Base-by-base conservation (phyloP, 1,284 basidiomycete genomes). In the Cryptococcus sp. region DNA sequence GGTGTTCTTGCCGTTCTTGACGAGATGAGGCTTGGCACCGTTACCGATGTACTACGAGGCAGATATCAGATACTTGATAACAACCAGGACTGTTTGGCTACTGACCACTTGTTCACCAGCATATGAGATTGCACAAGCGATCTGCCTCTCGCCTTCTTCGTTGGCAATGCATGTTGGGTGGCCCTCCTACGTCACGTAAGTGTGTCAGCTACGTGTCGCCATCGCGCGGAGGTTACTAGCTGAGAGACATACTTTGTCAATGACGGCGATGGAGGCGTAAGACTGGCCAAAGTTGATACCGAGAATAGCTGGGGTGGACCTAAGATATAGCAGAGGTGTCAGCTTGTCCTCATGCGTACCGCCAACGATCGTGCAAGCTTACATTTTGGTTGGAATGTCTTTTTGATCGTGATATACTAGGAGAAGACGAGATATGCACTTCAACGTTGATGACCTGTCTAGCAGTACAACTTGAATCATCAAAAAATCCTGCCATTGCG, bases 221-320 rank as follows among this genome's bases (percentile, higher is more conserved):
- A 35, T 35, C 25, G 25, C 25, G 30, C 30, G 2, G 10, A 3
- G 10, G 2, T 35, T 8, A 2, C 2, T 11, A 25, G 22, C 2
- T 38, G 64, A 45, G 53, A 22, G 45, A 76, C 81, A 53, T 57
- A 91, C 92, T 83, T 97, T 97, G 75, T 92, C 93, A 73, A 97
- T 89, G 60, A 97, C 89, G 22, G 94, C 91, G 70, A 99, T 95
- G 48, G 91, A 94, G 35, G 91, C 90, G 79, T 90, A 98, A 41
- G 91, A 89, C 80, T 96, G 93, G 46, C 96, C 96, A 79, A 98
- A 90, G 83, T 97, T 98, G 82, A 99, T 93, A 56, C 95, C 95
- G 56, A 99, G 79, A 57, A 84, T 80, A 58, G 81, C 78, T 22
- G 72, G 73, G 23, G 54, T 54, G 39, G 71, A 68, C 71, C 68